Base-by-base conservation (phyloP, 1,139 yeast genomes). In the Trichomonascaceae sp. region DNA sequence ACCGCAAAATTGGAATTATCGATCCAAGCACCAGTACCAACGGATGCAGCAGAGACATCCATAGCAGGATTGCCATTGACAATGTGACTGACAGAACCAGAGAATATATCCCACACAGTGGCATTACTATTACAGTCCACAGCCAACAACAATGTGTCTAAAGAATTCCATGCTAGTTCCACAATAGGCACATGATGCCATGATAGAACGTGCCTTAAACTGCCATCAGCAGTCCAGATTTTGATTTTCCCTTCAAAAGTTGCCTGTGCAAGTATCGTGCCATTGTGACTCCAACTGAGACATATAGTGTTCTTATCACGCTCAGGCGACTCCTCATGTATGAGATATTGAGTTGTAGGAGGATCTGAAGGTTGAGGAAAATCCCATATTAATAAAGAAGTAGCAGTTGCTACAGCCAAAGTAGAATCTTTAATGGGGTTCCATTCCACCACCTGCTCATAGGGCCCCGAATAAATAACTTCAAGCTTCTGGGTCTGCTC, bases 1-100 rank as follows among this genome's bases (percentile, higher is more conserved):
- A 86, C 71, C 1, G 91, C 89, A 67, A 87, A 87, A 59, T 83
- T 85, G 56, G 74, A 71, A 43, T 80, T 81, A 61, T 82, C 86
- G 19, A 89, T 74, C 96, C 96, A 90, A 60, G 84, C 81, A 2
- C 82, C 76, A 24, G 46, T 7, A 41, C 51, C 51, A 15, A 13
- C 43, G 10, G 27, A 22, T 9, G 27, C 17, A 12, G 27, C 38
- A 27, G 51, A n/a, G 2, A 77, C 78, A 51, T 76, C 70, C n/a
- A 15, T 36, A 36, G 17, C 17, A 58, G 74, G 74, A 15, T 15
- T 17, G 19, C 22, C 41, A 32, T 20, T 45, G 38, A 50, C 47
- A 18, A 27, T 19, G 52, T 77, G 79, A 10, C 75, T 60, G 2
- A 80, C 74, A 22, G 75, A 74, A 1, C 85, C 84, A 1, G 79